A percentile compares a stretch with the other conserved stretches of the same genome.
Evolutionary conservation across 2,329 filamentous ascomycete species (phyloP).

Genomic region (Lithohypha guttulata): DNA sequence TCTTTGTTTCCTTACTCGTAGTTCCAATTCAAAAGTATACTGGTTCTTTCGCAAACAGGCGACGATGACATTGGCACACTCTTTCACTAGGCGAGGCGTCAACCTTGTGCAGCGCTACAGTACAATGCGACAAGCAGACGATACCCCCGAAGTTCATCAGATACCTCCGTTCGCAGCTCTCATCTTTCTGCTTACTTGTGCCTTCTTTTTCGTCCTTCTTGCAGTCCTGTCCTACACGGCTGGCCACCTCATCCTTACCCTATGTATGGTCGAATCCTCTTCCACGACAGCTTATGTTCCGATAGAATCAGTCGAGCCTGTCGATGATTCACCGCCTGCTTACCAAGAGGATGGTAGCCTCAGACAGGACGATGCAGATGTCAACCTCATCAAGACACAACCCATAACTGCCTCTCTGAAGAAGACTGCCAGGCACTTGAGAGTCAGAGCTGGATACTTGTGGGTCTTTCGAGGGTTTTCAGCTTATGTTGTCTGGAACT

Average conservation of each 20-base stretch:
- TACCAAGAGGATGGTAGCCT: conserved; percentile 19
- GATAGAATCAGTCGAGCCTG: conserved; percentile 32
- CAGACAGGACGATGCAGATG: conserved; percentile 33
- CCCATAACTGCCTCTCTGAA: conserved; percentile 53
- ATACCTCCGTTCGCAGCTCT: conserved; percentile 23
- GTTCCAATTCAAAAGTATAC: too few relatives aligned
- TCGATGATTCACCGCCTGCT: conserved; percentile 23
- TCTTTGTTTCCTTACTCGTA: too few relatives aligned
- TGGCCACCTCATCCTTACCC: conserved; percentile 47
- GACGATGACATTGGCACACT: conserved; percentile 7
- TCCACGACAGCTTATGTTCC: conserved; percentile 43
- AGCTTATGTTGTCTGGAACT: conserved; percentile 38
- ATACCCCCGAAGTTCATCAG: conserved; percentile 1
- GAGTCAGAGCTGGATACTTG: conserved; percentile 50
- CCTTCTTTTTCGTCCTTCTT: conserved; percentile 21
- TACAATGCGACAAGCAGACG: neutral
- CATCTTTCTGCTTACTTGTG: conserved; percentile 24
- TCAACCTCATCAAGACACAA: conserved; percentile 39
- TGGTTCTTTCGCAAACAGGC: too few relatives aligned
- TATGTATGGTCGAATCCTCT: conserved; percentile 54
- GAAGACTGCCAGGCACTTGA: conserved; percentile 50
- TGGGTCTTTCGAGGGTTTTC: conserved; percentile 60
- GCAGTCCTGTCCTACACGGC: conserved; percentile 43
- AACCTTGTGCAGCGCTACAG: conserved; percentile 1
- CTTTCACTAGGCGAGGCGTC: conserved; percentile 3